Conservation (phyloP, 192 early-diverging fungal genomes). For the Backusella tuberculispora region DNA sequence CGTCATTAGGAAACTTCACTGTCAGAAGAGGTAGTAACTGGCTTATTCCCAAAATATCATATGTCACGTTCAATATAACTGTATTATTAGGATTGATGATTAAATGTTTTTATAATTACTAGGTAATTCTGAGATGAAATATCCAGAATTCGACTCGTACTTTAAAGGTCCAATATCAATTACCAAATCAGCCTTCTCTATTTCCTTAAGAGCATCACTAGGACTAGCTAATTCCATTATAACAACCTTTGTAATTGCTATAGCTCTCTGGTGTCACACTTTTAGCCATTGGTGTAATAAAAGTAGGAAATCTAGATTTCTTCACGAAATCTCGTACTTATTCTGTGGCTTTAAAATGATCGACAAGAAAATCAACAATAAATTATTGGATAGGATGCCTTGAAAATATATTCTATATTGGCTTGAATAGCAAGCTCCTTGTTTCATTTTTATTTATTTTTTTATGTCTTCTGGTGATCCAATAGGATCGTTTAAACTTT, state of each 20-base stretch:
- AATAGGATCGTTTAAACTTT: too few relatives aligned
- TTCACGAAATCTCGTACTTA: conserved; percentile 32
- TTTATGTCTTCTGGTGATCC: too few relatives aligned
- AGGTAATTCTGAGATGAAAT: conserved; percentile 43
- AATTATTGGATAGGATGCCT: conserved; percentile 47
- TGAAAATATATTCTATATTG: conserved; percentile 33
- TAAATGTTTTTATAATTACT: conserved; percentile 35
- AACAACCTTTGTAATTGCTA: conserved; percentile 34
- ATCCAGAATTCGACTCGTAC: conserved; percentile 52
- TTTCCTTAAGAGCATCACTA: conserved; percentile 36
- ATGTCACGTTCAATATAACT: conserved; percentile 33
- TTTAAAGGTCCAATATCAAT: conserved; percentile 46
- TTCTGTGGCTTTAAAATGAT: conserved; percentile 32
- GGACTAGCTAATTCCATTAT: conserved; percentile 12
- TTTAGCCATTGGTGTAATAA: conserved; percentile 51
- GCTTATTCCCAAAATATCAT: conserved; percentile 40
- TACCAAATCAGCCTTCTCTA: conserved; percentile 43
- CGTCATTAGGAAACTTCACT: neutral
- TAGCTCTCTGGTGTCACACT: conserved; percentile 36
- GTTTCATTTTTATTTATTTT: too few relatives aligned
- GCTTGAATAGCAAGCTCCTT: conserved; percentile 33
- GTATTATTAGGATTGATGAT: conserved; percentile 41
- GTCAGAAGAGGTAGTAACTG: conserved; percentile 31
- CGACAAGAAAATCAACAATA: conserved; percentile 45
- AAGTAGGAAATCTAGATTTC: conserved; percentile 42